These are phyloP conservation scores for Pythium aphanidermatum DNA, from an alignment of 352 stramenopile species.

Conservation along the genomic window DNA sequence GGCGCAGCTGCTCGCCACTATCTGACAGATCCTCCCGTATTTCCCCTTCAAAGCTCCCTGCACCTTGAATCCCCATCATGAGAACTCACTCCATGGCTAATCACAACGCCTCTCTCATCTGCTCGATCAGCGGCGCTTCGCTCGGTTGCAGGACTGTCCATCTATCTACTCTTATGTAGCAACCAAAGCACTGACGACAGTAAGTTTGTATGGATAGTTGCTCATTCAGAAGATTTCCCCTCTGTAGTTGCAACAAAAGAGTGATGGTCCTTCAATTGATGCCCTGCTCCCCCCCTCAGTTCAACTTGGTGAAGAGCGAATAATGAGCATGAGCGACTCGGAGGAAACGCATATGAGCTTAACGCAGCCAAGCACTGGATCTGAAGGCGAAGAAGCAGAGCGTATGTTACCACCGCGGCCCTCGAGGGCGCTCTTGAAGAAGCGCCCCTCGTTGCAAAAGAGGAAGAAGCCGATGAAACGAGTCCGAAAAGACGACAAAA, in stretches of 20 bases:
- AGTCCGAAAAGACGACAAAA: neutral
- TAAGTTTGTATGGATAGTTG: too few relatives aligned
- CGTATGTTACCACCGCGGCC: neutral
- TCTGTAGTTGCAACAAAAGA: constrained; percentile 1
- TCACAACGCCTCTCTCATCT: too few relatives aligned
- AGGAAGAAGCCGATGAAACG: constrained; percentile 6
- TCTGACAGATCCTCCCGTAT: too few relatives aligned
- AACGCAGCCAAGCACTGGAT: neutral
- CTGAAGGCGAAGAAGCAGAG: neutral
- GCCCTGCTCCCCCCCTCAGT: neutral
- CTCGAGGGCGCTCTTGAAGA: neutral
- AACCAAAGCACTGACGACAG: too few relatives aligned
- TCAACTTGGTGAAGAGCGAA: neutral
- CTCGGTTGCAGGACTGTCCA: too few relatives aligned
- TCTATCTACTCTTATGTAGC: too few relatives aligned
- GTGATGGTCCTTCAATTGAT: constrained; percentile 11
- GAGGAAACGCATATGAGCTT: constrained; percentile 2
- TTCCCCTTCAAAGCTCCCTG: too few relatives aligned
- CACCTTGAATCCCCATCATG: too few relatives aligned
- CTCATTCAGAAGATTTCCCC: neutral
- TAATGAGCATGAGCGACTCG: constrained; percentile 9
- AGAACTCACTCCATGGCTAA: too few relatives aligned
- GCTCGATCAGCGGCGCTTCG: too few relatives aligned
- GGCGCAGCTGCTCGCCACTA: too few relatives aligned
- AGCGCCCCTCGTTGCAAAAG: constrained; percentile 8